Evolutionary conservation across 2,329 filamentous ascomycete genomes (phyloP).

Genomic region (Ceratocystis colombiana): DNA sequence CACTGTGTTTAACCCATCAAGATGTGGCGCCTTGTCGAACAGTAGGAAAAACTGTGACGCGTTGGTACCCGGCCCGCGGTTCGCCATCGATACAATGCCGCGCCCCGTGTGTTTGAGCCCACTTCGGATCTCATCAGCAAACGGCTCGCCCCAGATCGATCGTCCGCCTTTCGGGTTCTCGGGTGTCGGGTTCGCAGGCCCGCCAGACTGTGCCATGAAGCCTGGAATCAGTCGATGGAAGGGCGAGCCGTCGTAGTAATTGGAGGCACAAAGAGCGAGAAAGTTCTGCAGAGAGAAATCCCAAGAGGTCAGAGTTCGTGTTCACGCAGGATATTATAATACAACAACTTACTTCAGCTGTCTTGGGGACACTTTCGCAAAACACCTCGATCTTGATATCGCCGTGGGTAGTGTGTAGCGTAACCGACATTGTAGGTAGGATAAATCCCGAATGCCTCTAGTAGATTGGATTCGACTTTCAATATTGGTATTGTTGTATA

Average conservation of each 20-base stretch:
- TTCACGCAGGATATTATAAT: background rate
- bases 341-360: constrained; percentile 56
- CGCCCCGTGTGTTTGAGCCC: constrained; percentile 57
- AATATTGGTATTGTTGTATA: no score
- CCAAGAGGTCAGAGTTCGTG: constrained; percentile 5
- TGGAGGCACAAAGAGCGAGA: constrained; percentile 71
- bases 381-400: constrained; percentile 94
- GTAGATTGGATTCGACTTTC: background rate
- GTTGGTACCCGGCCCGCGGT: constrained; percentile 63
- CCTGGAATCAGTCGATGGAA: constrained; percentile 71
- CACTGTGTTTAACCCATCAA: constrained; percentile 76
- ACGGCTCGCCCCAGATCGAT: constrained; percentile 63
- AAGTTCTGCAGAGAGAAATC: constrained; percentile 53
- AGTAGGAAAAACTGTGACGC: constrained; percentile 74
- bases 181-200: constrained; percentile 44
- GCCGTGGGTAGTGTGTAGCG: constrained; percentile 77
- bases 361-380: constrained; percentile 88
- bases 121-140: constrained; percentile 72
- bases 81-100: constrained; percentile 67
- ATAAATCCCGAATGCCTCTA: background rate
- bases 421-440: constrained; percentile 44
- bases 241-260: constrained; percentile 63
- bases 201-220: constrained; percentile 75
- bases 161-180: constrained; percentile 56
- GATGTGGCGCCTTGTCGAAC: constrained; percentile 65